phyloP scores from a whole-genome alignment of 2,329 filamentous ascomycete genomes.

The Aspergillus carbonarius region DNA sequence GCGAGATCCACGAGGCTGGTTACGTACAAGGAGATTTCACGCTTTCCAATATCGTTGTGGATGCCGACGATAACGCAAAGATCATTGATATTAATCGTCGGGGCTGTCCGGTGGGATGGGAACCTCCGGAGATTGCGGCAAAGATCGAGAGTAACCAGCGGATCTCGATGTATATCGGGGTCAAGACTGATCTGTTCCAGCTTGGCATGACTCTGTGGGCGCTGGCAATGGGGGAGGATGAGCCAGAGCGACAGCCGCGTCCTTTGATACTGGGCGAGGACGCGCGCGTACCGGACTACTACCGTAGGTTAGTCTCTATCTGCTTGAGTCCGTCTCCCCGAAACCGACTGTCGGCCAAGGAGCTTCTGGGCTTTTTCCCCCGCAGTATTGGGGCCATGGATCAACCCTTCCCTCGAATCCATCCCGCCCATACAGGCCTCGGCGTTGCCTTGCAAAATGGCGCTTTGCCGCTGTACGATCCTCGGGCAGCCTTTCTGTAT shows the following conservation, averaged over 20 bases:
- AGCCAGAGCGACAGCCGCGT: constrained; percentile 76
- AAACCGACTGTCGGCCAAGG: constrained; percentile 68
- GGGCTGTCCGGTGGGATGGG: constrained; percentile 97
- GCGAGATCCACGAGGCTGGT: constrained; percentile 91
- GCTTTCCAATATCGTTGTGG: constrained; percentile 93
- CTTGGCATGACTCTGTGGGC: constrained; percentile 97
- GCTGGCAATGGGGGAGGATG: constrained; percentile 80
- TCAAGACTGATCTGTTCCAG: constrained; percentile 95
- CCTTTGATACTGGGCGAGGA: constrained; percentile 64
- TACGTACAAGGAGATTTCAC: constrained; percentile 99
- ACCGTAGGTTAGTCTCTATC: constrained; percentile 68
- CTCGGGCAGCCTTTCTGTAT: constrained; percentile 17
- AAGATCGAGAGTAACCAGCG: constrained; percentile 86
- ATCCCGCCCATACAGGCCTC: constrained; percentile 15
- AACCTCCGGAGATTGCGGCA: constrained; percentile 83
- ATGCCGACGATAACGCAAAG: constrained; percentile 78
- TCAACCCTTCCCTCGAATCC: constrained; percentile 15
- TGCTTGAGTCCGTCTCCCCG: constrained; percentile 76
- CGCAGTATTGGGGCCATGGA: constrained; percentile 18
- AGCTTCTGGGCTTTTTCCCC: constrained; percentile 70
- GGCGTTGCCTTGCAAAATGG: constrained; percentile 22
- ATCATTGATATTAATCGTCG: constrained; percentile 98
- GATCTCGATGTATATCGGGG: constrained; percentile 95
- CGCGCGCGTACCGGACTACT: constrained; percentile 69
- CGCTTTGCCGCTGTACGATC: constrained; percentile 20